These are phyloP conservation scores for Forsythia suspensa DNA, from an alignment of 257 asterid genomes.

Conservation along the genomic window DNA sequence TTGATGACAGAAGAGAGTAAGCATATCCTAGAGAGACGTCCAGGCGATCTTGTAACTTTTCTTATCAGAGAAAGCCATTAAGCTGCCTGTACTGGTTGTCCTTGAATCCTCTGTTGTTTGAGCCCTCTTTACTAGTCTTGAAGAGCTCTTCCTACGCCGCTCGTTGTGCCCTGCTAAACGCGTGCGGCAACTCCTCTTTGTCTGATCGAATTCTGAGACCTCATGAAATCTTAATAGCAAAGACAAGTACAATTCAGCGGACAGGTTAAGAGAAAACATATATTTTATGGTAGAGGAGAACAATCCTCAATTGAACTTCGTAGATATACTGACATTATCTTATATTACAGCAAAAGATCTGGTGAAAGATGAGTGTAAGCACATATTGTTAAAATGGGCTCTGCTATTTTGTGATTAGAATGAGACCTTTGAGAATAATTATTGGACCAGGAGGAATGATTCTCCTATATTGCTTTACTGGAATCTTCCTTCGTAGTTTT, in stretches of 20 bases:
- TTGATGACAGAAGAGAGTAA: slow-evolving; percentile 69
- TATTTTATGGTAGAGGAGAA: background rate
- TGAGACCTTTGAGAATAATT: too few relatives aligned
- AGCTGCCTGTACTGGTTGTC: slow-evolving; percentile 24
- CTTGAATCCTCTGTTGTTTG: slow-evolving; percentile 15
- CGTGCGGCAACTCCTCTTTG: slow-evolving; percentile 59
- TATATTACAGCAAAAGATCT: background rate
- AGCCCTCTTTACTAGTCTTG: slow-evolving; percentile 23
- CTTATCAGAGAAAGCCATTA: slow-evolving; percentile 17
- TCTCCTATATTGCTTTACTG: too few relatives aligned
- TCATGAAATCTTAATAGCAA: slow-evolving; percentile 45
- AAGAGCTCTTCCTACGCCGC: slow-evolving; percentile 50
- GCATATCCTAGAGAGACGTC: slow-evolving; percentile 27
- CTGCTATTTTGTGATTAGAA: background rate
- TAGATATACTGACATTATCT: background rate
- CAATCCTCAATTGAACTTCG: background rate
- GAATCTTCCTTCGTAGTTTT: too few relatives aligned
- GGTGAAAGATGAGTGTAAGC: background rate
- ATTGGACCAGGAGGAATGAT: too few relatives aligned
- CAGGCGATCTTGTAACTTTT: slow-evolving; percentile 26
- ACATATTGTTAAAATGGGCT: too few relatives aligned
- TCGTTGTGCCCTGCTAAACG: slow-evolving; percentile 59
- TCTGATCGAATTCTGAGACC: slow-evolving; percentile 50
- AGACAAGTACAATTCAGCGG: background rate
- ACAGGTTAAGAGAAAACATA: background rate